These are phyloP conservation scores for Stevia rebaudiana DNA, from an alignment of 140 eudicot species.

Conservation along the genomic window DNA sequence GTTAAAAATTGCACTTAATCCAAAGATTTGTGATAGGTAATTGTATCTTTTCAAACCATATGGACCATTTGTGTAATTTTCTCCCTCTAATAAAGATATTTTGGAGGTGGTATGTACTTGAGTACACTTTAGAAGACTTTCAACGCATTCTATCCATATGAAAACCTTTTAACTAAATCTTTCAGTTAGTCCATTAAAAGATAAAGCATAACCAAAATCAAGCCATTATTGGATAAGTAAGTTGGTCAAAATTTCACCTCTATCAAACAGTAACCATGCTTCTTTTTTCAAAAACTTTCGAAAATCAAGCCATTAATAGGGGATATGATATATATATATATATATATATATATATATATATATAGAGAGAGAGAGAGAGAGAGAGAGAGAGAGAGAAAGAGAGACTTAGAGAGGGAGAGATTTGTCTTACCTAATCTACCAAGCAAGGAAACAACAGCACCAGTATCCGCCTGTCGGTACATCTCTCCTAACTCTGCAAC, in stretches of 20 bases:
- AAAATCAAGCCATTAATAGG: too few relatives aligned
- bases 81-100: neutral
- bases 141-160: neutral
- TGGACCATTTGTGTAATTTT: too few relatives aligned
- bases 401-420: conserved; percentile 1
- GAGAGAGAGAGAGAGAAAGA: neutral
- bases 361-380: too few relatives aligned
- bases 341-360: too few relatives aligned
- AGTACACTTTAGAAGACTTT: neutral
- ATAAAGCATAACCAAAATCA: neutral
- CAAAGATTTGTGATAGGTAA: too few relatives aligned
- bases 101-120: neutral
- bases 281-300: neutral
- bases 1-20: too few relatives aligned
- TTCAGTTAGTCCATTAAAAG: neutral
- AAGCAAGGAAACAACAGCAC: conserved; percentile 78
- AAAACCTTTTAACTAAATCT: neutral
- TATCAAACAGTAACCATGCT: conserved; percentile 1
- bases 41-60: too few relatives aligned
- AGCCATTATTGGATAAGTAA: neutral
- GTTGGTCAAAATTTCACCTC: neutral
- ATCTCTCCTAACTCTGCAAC: conserved; percentile 93
- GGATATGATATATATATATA: too few relatives aligned
- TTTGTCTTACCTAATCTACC: conserved; percentile 71
- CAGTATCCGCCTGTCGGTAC: conserved; percentile 97